Base-by-base conservation (phyloP, 2,329 filamentous ascomycete species). In the Allantophomopsis lycopodina region DNA sequence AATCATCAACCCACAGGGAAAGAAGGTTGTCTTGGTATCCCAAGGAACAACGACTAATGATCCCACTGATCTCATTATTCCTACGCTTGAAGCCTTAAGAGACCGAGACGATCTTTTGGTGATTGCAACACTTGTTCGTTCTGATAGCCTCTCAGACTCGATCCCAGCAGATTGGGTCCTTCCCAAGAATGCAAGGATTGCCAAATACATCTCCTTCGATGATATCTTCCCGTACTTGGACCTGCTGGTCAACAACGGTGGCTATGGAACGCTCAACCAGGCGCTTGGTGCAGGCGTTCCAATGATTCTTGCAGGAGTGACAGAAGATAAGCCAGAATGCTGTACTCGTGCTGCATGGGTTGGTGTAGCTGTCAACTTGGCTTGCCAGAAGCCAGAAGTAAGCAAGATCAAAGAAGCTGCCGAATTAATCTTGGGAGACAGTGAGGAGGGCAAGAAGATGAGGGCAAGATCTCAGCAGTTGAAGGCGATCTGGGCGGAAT, bases 1-100 rank as follows among this genome's bases (percentile, higher is more conserved):
- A 3, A 60, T 63, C 4, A 53, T 72, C 13, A 59, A 61, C 35
- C 51, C 57, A 15, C 63, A 61, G 40, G 60, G 59, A 38, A 55
- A 56, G 39, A 55, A 56, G 15, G 51, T 63, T 11, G 45, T 62
- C 13, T 49, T 55, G 28, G 57, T 62, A 6, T 58, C 51, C 16
- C 59, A 60, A 40, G 60, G 60, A 1, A 60, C 58, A 5, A 40
- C 60, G 0, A 49, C 48, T 4, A 39, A 51, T 15, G 41, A 57
- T 18, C 51, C 50, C 20, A 44, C 50, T 11, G 50, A 60, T 10
- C 46, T 62, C 3, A 51, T 58, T 13, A 44, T 60, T 7, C 59
- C 60, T 2, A 58, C 59, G 0, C 47, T 62, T 16, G 47, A 54
- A 21, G 60, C 53, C 1, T 45, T 62, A 21, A 50, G 52, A 12